Percentiles rank a stretch among this genome's conserved stretches.
Conservation (phyloP, 768 basidiomycete species). For the Xerocomellus chrysenteron region DNA sequence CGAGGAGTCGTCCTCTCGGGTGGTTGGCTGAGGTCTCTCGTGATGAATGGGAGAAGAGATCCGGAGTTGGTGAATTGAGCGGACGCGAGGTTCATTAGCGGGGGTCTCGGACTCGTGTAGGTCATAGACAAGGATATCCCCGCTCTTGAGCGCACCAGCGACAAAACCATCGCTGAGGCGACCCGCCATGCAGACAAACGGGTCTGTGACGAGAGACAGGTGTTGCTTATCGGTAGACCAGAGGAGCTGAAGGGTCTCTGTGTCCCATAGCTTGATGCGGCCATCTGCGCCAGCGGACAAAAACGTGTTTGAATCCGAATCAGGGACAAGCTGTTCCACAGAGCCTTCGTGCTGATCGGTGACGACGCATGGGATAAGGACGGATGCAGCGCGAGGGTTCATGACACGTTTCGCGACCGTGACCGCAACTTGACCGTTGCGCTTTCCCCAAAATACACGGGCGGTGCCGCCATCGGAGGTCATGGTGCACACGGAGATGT, state of each 20-base stretch:
- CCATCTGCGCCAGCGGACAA: conserved; percentile 64
- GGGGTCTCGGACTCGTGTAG: conserved; percentile 35
- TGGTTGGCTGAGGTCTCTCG: conserved; percentile 7
- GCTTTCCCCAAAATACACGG: conserved; percentile 72
- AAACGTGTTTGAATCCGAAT: conserved; percentile 35
- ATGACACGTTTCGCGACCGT: conserved; percentile 58
- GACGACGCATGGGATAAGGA: conserved; percentile 47
- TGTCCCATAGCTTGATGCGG: conserved; percentile 71
- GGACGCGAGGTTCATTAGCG: conserved; percentile 10
- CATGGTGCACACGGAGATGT: conserved; percentile 59
- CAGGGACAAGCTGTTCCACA: conserved; percentile 58
- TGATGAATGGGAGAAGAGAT: conserved; percentile 37
- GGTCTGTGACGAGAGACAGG: conserved; percentile 41
- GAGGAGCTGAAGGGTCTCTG: conserved; percentile 49
- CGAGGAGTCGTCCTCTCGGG: neutral
- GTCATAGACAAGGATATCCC: conserved; percentile 57
- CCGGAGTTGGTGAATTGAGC: conserved; percentile 29
- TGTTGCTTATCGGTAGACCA: conserved; percentile 57
- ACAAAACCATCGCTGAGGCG: conserved; percentile 44
- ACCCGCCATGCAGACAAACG: conserved; percentile 50
- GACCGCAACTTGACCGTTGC: conserved; percentile 64
- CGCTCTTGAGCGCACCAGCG: conserved; percentile 52
- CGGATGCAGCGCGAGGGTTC: conserved; percentile 49
- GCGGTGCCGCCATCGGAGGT: conserved; percentile 64
- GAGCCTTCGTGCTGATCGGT: conserved; percentile 62